Evolutionary conservation across 495 filamentous ascomycete species (phyloP).

Genomic region (Podospora bellae-mahoneyi): DNA sequence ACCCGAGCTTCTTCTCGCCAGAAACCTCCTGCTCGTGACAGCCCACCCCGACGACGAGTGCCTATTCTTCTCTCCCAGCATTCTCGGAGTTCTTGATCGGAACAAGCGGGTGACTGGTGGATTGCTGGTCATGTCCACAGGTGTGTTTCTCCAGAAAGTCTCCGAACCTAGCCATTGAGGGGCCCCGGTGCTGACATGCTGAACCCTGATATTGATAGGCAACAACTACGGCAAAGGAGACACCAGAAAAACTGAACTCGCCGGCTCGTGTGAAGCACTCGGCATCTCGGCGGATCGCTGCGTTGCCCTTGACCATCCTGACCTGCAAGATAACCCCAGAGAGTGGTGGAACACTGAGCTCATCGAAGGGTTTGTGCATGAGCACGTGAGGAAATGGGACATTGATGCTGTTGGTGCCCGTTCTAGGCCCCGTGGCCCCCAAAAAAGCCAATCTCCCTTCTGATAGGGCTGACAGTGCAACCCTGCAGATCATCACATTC

Average conservation of each 20-base stretch:
- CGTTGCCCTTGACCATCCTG: slow-evolving; percentile 34
- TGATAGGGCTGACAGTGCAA: slow-evolving; percentile 9
- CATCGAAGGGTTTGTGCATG: slow-evolving; percentile 32
- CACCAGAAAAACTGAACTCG: slow-evolving; percentile 32
- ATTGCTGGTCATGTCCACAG: slow-evolving; percentile 41
- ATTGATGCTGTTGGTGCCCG: slow-evolving; percentile 35
- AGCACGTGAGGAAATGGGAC: slow-evolving; percentile 39
- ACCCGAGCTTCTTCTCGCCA: slow-evolving; percentile 34
- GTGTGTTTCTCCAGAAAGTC: slow-evolving; percentile 19
- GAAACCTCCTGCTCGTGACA: slow-evolving; percentile 40
- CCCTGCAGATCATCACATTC: slow-evolving; percentile 41
- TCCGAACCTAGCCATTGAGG: neutral
- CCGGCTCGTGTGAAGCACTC: slow-evolving; percentile 36
- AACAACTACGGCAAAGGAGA: slow-evolving; percentile 45
- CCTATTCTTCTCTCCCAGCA: slow-evolving; percentile 43
- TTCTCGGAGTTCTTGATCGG: slow-evolving; percentile 38
- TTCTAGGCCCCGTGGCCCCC: neutral
- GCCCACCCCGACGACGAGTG: slow-evolving; percentile 47
- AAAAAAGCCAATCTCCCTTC: neutral
- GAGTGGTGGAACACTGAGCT: slow-evolving; percentile 41
- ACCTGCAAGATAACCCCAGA: slow-evolving; percentile 42
- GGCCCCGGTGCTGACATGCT: neutral
- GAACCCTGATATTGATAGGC: slow-evolving; percentile 25
- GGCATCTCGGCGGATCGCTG: slow-evolving; percentile 36
- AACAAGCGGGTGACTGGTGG: slow-evolving; percentile 31